These are phyloP conservation scores for Phyllosticta ampelicida DNA, from an alignment of 2,329 filamentous ascomycete genomes.

Conservation along the genomic window DNA sequence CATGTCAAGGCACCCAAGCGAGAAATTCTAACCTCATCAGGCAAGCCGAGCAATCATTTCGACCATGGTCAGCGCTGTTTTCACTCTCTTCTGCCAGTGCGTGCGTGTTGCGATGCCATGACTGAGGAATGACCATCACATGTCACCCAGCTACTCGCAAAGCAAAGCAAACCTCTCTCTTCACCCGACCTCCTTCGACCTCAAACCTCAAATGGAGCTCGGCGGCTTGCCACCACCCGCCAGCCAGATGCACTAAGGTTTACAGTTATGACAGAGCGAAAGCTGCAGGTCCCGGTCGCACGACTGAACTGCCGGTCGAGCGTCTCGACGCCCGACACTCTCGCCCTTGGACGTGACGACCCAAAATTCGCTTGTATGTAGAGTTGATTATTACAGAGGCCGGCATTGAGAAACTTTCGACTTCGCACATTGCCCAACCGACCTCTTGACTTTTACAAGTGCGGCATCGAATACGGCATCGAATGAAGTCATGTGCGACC, in stretches of 20 bases:
- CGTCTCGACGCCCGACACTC: too few relatives aligned
- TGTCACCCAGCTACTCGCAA: too few relatives aligned
- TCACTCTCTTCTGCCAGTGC: background rate
- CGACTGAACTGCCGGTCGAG: too few relatives aligned
- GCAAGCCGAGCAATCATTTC: background rate
- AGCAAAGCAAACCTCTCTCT: too few relatives aligned
- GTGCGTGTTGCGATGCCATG: background rate
- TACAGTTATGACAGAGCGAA: too few relatives aligned
- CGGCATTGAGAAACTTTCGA: too few relatives aligned
- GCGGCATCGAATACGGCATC: background rate
- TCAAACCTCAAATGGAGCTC: background rate
- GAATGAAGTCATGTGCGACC: background rate
- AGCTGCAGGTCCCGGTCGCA: too few relatives aligned
- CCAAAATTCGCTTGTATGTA: too few relatives aligned
- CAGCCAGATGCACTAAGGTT: too few relatives aligned
- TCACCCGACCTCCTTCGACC: too few relatives aligned
- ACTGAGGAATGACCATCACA: background rate
- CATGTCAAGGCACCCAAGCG: background rate
- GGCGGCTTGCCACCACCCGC: background rate
- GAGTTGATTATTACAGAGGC: too few relatives aligned
- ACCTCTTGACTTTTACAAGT: background rate
- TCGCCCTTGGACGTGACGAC: too few relatives aligned
- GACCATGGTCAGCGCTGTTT: background rate
- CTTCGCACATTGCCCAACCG: background rate
- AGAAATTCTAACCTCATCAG: background rate